phyloP scores from a whole-genome alignment of 768 basidiomycete genomes.

The Tricholoma sp. region DNA sequence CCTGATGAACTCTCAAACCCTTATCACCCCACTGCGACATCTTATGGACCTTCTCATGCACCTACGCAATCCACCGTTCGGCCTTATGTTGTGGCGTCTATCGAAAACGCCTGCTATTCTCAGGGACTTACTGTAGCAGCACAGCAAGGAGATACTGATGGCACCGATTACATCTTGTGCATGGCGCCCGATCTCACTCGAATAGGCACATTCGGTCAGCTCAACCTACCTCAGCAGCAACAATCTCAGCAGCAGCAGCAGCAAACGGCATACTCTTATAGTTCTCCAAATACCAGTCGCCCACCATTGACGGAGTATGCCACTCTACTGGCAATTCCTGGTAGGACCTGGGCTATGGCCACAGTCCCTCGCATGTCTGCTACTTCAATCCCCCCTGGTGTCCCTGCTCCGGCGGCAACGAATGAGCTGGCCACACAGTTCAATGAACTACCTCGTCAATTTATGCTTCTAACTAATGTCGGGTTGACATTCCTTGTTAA shows the following conservation, averaged over 20 bases:
- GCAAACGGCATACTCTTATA: constrained; percentile 29
- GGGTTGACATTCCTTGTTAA: constrained; percentile 80
- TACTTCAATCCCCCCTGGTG: constrained; percentile 26
- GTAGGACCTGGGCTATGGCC: constrained; percentile 82
- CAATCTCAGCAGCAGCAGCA: constrained; percentile 19
- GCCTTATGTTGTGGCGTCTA: constrained; percentile 51
- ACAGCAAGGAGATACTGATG: constrained; percentile 72
- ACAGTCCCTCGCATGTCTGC: constrained; percentile 34
- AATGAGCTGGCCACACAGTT: constrained; percentile 85
- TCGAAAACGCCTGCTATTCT: constrained; percentile 62
- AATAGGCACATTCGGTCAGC: constrained; percentile 64
- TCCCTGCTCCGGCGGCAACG: constrained; percentile 50
- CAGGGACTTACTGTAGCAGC: constrained; percentile 65
- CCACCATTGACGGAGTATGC: constrained; percentile 76
- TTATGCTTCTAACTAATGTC: constrained; percentile 84
- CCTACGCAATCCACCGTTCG: constrained; percentile 43
- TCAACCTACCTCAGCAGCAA: constrained; percentile 44
- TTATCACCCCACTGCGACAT: constrained; percentile 38
- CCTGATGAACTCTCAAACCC: constrained; percentile 63
- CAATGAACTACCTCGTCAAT: constrained; percentile 68
- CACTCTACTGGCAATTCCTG: constrained; percentile 71
- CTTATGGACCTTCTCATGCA: constrained; percentile 45
- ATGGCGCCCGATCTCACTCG: constrained; percentile 71
- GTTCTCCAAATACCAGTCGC: constrained; percentile 31
- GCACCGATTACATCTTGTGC: constrained; percentile 71